phyloP scores from a whole-genome alignment of 139 green algal species.

The Diplosphaera chodatii region DNA sequence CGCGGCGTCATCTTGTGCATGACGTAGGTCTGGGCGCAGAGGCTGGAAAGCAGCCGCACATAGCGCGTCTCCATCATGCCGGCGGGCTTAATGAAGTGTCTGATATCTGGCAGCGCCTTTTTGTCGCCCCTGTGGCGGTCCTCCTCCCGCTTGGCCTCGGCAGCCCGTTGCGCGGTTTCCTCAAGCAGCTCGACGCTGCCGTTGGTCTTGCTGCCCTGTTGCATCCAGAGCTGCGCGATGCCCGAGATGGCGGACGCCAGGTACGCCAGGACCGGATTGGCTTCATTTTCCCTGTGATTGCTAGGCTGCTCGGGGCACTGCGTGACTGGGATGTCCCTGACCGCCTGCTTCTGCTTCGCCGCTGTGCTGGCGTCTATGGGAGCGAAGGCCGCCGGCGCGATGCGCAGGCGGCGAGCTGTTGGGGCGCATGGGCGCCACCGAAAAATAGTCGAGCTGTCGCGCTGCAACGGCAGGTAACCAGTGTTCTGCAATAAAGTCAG shows the following conservation, averaged over 20 bases:
- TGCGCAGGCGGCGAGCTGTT: not conserved
- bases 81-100: slow-evolving; percentile 34
- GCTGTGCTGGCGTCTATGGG: not conserved
- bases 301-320: not conserved
- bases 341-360: not conserved
- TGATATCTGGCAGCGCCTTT: slow-evolving; percentile 40
- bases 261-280: not conserved
- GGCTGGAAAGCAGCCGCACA: slow-evolving; percentile 46
- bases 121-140: not conserved
- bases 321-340: not conserved
- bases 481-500: not conserved
- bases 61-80: slow-evolving; percentile 51
- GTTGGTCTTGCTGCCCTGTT: not conserved
- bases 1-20: slow-evolving; percentile 34
- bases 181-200: slow-evolving; percentile 11
- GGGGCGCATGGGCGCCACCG: too few species aligned
- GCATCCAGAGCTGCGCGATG: not conserved
- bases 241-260: not conserved
- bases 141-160: not conserved
- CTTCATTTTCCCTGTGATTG: not conserved
- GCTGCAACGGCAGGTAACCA: not conserved
- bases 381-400: not conserved
- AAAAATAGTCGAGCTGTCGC: not conserved
- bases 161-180: slow-evolving; percentile 2
- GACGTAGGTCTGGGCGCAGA: slow-evolving; percentile 53